These are phyloP conservation scores for Chrysopogon serrulatus DNA, from an alignment of 176 grass and related monocot species.

Conservation along the genomic window DNA sequence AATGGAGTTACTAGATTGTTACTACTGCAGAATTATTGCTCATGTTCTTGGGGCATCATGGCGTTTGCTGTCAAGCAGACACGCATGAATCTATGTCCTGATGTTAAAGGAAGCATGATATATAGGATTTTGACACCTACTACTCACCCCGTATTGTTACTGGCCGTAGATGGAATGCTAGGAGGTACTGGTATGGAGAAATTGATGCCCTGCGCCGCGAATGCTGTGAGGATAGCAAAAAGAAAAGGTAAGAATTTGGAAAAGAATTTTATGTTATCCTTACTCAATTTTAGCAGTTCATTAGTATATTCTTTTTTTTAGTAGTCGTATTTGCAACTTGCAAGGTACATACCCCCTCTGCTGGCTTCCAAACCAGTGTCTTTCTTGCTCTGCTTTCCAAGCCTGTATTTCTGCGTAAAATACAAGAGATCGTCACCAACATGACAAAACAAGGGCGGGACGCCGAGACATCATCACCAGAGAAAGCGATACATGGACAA, in stretches of 20 bases:
- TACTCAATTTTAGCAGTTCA: not conserved
- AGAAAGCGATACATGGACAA: not conserved
- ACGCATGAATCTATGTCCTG: not conserved
- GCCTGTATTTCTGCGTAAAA: conserved; percentile 91
- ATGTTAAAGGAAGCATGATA: not conserved
- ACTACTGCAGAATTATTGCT: not conserved
- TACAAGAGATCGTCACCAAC: not conserved
- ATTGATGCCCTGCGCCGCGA: conserved; percentile 50
- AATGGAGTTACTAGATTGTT: not conserved
- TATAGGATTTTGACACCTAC: not conserved
- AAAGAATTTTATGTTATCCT: not conserved
- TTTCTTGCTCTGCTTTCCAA: conserved; percentile 74
- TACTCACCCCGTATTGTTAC: conserved; percentile 46
- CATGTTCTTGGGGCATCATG: not conserved
- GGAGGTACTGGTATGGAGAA: conserved; percentile 33
- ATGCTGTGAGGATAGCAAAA: conserved; percentile 27
- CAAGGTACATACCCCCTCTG: conserved; percentile 43
- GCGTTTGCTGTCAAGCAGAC: not conserved
- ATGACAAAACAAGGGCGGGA: not conserved
- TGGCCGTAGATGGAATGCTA: conserved; percentile 30
- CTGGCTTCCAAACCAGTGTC: conserved; percentile 51
- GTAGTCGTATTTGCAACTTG: not conserved
- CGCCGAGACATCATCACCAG: too few species aligned
- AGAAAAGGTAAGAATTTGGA: not conserved
- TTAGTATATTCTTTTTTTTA: not conserved